Percentiles rank a stretch among this genome's conserved stretches.
Evolutionary conservation across 208 protist genomes (phyloP).

Genomic region (Acanthamoeba polyphaga): DNA sequence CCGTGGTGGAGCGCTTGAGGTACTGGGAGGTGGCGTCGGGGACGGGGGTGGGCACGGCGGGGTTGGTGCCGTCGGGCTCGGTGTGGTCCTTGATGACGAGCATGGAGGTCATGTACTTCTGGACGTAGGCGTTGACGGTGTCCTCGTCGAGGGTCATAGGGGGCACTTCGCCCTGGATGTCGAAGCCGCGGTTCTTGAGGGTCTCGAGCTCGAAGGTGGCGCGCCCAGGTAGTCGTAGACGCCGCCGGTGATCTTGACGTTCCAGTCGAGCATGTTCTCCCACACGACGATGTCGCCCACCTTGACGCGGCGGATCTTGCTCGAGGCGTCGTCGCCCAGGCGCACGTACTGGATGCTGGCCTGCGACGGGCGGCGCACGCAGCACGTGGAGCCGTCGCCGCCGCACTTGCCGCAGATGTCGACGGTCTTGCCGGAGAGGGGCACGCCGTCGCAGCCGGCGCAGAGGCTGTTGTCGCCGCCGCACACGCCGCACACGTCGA

Average conservation of each 20-base stretch:
- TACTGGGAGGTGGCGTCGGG: neutral
- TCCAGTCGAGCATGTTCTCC: slow-evolving; percentile 63
- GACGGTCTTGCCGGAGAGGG: slow-evolving; percentile 20
- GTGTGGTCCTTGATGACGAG: slow-evolving; percentile 17
- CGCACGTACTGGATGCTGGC: neutral
- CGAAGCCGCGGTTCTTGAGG: neutral
- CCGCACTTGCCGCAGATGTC: slow-evolving; percentile 70
- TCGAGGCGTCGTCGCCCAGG: neutral
- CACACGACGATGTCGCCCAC: slow-evolving; percentile 46
- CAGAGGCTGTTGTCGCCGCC: slow-evolving; percentile 26
- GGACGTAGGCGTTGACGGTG: slow-evolving; percentile 26
- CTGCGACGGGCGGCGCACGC: slow-evolving; percentile 34
- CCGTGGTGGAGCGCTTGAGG: neutral
- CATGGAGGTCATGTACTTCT: slow-evolving; percentile 5
- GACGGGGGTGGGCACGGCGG: neutral
- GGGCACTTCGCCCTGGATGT: neutral
- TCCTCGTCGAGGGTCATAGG: slow-evolving; percentile 43
- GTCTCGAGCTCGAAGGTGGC: neutral
- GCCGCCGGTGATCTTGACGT: slow-evolving; percentile 54
- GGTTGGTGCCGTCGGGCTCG: neutral
- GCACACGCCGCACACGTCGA: slow-evolving; percentile 70
- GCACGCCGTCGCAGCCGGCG: slow-evolving; percentile 61
- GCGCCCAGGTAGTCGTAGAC: slow-evolving; percentile 49
- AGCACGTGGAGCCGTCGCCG: slow-evolving; percentile 53
- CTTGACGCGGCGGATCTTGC: slow-evolving; percentile 31